Percentiles rank a stretch among this genome's conserved stretches.
Conservation (phyloP, 768 basidiomycete genomes). For the Daedalea quercina region DNA sequence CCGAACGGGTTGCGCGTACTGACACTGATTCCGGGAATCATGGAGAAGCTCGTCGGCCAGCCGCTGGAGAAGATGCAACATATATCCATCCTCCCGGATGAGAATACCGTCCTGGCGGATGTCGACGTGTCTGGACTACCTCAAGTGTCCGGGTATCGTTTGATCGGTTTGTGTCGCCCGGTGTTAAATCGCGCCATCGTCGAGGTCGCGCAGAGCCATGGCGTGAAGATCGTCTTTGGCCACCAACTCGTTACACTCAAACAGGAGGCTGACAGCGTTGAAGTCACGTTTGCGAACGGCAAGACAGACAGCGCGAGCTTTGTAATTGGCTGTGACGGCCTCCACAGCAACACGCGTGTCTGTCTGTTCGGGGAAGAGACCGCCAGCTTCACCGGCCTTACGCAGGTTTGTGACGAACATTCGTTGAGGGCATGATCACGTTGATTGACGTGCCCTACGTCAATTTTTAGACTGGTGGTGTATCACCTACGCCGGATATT, state of each 20-base stretch:
- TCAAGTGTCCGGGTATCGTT: slow-evolving; percentile 19
- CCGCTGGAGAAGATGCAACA: background rate
- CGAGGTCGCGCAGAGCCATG: slow-evolving; percentile 24
- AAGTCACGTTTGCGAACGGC: slow-evolving; percentile 30
- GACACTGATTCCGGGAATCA: slow-evolving; percentile 6
- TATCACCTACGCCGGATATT: slow-evolving; percentile 21
- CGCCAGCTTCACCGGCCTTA: slow-evolving; percentile 31
- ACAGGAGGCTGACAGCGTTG: slow-evolving; percentile 24
- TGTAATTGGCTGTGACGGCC: slow-evolving; percentile 37
- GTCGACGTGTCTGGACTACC: slow-evolving; percentile 14
- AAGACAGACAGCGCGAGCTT: slow-evolving; percentile 28
- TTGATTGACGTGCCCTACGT: no score
- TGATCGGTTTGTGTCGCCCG: slow-evolving; percentile 22
- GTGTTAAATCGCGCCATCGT: slow-evolving; percentile 14
- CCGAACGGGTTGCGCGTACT: slow-evolving; percentile 11
- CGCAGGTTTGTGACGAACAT: slow-evolving; percentile 23
- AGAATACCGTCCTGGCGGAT: slow-evolving; percentile 22
- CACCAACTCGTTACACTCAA: slow-evolving; percentile 26
- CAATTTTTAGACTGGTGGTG: slow-evolving; percentile 33
- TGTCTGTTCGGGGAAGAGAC: slow-evolving; percentile 30
- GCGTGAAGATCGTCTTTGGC: slow-evolving; percentile 28
- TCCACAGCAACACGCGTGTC: slow-evolving; percentile 34
- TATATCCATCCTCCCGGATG: slow-evolving; percentile 16
- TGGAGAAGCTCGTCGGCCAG: slow-evolving; percentile 6
- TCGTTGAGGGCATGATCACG: no score